Base-by-base conservation (phyloP, 495 filamentous ascomycete genomes). In the Pseudotulostoma volvatum region DNA sequence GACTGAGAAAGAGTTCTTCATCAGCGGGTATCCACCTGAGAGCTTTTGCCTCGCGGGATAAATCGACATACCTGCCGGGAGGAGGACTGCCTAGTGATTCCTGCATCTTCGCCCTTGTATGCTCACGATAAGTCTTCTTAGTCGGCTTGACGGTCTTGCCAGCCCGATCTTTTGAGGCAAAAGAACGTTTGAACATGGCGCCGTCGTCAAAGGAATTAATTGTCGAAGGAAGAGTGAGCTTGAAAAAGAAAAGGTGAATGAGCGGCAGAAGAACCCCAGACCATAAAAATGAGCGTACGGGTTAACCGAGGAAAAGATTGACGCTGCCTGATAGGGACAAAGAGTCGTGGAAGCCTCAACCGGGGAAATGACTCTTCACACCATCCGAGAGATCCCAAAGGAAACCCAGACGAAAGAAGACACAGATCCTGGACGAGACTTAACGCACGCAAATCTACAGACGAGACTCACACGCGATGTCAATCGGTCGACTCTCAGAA, bases 111-210 rank as follows among this genome's bases (percentile, higher is more conserved):
- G 74, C 67, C 66, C 81, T 84, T 52, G 70, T 63, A 45, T 72
- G 68, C 56, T 80, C 79, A 57, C 76, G 73, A 60, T 74, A 73
- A 53, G 69, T 72, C 60, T 73, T 84, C 76, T 75, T 85, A 56
- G 70, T 43, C 50, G 65, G 65, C 63, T 76, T 85, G 63, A 68
- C 69, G 60, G 77, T 67, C 72, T 93, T 90, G 56, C 76, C 75
- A 55, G 79, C 79, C 43, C 80, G 76, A 59, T 80, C 70, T 60
- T 73, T 78, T 39, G 73, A 73, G 54, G 67, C 64, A 66, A 87
- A 86, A 49, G 81, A 84, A 56, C 81, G 80, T 57, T 78, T 84
- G 68, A 87, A 86, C 81, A 87, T 87, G 41, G 69, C 70, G 53
- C 53, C 47, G 60, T 57, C 52, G 44, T 45, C 15, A 41, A 34